phyloP scores from a whole-genome alignment of 331 rosid species.

The Spiraea crenata region DNA sequence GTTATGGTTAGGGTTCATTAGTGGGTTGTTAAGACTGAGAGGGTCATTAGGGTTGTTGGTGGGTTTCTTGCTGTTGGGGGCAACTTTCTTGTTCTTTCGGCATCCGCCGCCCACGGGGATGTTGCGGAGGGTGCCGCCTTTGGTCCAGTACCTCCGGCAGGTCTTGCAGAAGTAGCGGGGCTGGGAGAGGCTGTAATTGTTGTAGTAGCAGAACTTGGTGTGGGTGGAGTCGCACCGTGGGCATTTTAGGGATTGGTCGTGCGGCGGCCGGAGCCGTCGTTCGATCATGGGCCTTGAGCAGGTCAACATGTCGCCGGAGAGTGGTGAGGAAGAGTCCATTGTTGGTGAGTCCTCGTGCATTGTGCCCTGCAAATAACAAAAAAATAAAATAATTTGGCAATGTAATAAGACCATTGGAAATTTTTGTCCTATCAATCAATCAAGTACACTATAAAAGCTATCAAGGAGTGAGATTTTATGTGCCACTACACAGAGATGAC shows the following conservation, averaged over 20 bases:
- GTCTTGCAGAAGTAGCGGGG: conserved; percentile 98
- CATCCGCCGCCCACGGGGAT: conserved; percentile 97
- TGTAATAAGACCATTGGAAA: not conserved
- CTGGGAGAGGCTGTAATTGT: conserved; percentile 94
- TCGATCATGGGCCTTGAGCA: conserved; percentile 75
- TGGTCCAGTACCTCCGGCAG: conserved; percentile 94
- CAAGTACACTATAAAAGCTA: too few species aligned
- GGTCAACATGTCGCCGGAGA: conserved; percentile 60
- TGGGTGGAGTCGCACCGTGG: conserved; percentile 94
- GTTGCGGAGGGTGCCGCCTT: conserved; percentile 93
- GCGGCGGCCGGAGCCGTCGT: conserved; percentile 69
- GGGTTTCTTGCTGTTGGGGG: conserved; percentile 49
- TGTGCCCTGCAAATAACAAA: conserved; percentile 42
- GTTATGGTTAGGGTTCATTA: conserved; percentile 27
- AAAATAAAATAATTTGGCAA: not conserved
- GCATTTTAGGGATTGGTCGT: conserved; percentile 76
- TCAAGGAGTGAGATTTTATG: not conserved
- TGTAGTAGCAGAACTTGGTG: conserved; percentile 98
- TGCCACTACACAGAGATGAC: too few species aligned
- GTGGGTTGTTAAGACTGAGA: not conserved
- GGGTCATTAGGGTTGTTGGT: conserved; percentile 25
- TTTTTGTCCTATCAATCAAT: not conserved
- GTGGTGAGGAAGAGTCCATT: conserved; percentile 64
- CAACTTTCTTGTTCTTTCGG: conserved; percentile 79
- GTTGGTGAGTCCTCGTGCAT: conserved; percentile 63